Conservation (phyloP, 768 basidiomycete species). For the Tephrocybe rancida region DNA sequence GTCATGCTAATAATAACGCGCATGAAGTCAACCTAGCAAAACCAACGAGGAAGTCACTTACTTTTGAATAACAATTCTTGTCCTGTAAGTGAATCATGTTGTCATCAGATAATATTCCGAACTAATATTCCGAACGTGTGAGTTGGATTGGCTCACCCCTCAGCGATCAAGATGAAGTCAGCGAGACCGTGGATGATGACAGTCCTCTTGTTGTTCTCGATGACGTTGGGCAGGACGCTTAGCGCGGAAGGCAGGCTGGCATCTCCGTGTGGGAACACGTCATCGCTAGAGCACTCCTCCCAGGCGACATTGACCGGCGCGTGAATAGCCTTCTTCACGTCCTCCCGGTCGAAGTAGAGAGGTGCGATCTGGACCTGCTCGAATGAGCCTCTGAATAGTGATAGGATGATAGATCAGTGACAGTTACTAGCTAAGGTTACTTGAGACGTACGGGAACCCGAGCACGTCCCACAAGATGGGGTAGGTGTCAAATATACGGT, state of each 20-base stretch:
- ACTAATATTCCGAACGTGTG: neutral
- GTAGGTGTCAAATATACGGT: slow-evolving; percentile 76
- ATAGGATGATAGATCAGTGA: neutral
- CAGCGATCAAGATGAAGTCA: slow-evolving; percentile 39
- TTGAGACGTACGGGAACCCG: slow-evolving; percentile 64
- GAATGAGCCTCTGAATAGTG: slow-evolving; percentile 47
- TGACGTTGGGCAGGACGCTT: slow-evolving; percentile 1
- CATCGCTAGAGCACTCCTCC: slow-evolving; percentile 59
- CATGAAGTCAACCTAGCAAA: slow-evolving; percentile 10
- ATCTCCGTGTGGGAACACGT: slow-evolving; percentile 52
- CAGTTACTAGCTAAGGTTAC: neutral
- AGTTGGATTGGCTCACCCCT: slow-evolving; percentile 55
- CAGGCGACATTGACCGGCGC: slow-evolving; percentile 64
- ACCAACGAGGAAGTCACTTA: slow-evolving; percentile 26
- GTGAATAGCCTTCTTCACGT: slow-evolving; percentile 74
- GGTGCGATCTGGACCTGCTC: slow-evolving; percentile 54
- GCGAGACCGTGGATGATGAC: neutral
- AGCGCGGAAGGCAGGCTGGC: neutral
- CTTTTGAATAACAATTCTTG: slow-evolving; percentile 66
- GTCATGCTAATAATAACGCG: neutral
- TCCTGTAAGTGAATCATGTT: slow-evolving; percentile 26
- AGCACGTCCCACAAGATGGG: slow-evolving; percentile 80
- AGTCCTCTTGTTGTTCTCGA: slow-evolving; percentile 4
- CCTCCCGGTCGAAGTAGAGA: slow-evolving; percentile 67
- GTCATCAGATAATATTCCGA: no score